A percentile compares a stretch with the other conserved stretches of the same genome.
These are phyloP conservation scores for Kingdonia uniflora DNA, from an alignment of 164 flowering plant species.

Conservation along the genomic window DNA sequence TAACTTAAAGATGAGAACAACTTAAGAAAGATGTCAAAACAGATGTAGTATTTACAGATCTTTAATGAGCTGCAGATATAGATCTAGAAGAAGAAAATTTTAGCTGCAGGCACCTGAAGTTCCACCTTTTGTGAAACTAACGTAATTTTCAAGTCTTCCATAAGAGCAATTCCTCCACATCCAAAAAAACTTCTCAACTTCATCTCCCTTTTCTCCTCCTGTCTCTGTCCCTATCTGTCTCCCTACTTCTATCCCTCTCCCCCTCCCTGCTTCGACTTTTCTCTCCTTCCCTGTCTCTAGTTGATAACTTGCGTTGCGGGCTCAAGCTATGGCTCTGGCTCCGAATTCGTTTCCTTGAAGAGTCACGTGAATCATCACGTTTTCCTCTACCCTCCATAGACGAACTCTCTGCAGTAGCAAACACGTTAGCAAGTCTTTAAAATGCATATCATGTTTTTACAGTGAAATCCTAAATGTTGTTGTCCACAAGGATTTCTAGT, in stretches of 20 bases:
- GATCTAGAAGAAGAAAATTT: no score
- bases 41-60: no score
- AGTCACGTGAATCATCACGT: conserved; percentile 46
- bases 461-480: not conserved
- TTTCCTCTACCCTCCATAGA: conserved; percentile 54
- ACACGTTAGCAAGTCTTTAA: not conserved
- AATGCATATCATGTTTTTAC: not conserved
- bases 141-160: not conserved
- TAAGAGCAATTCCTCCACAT: not conserved
- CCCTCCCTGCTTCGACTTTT: conserved; percentile 51
- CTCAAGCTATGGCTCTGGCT: conserved; percentile 61
- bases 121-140: no score
- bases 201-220: conserved; percentile 47
- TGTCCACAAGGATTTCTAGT: not conserved
- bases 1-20: no score
- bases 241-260: conserved; percentile 27
- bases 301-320: conserved; percentile 51
- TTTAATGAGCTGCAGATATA: no score
- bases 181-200: conserved; percentile 5
- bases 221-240: conserved; percentile 33
- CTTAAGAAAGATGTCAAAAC: no score
- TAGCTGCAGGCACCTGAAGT: no score
- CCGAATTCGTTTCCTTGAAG: conserved; percentile 64
- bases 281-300: conserved; percentile 48
- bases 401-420: conserved; percentile 39